These are phyloP conservation scores for Lachnellula cervina DNA, from an alignment of 2,329 filamentous ascomycete species.

Conservation along the genomic window DNA sequence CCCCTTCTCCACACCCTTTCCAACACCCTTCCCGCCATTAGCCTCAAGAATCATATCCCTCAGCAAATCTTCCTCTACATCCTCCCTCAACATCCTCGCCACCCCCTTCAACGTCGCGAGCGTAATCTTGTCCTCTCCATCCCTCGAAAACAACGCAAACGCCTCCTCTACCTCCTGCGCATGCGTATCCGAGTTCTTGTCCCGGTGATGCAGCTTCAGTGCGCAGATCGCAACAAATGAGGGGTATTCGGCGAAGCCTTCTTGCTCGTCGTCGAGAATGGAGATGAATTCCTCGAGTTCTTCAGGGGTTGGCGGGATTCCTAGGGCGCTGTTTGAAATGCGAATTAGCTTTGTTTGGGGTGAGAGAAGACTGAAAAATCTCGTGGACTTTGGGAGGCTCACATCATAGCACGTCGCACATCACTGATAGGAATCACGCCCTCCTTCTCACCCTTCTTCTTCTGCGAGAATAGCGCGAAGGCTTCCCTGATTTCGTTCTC, in stretches of 20 bases:
- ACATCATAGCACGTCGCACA: slow-evolving; percentile 69
- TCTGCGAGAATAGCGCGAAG: slow-evolving; percentile 74
- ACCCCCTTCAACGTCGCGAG: slow-evolving; percentile 73
- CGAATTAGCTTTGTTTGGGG: neutral
- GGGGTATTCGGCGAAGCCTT: slow-evolving; percentile 72
- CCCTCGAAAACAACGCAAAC: slow-evolving; percentile 71
- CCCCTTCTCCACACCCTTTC: slow-evolving; percentile 65
- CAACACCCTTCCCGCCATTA: slow-evolving; percentile 71
- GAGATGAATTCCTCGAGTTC: slow-evolving; percentile 75
- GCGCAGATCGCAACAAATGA: slow-evolving; percentile 86
- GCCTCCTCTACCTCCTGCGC: slow-evolving; percentile 72
- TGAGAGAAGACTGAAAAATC: neutral
- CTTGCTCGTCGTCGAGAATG: slow-evolving; percentile 76
- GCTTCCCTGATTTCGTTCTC: slow-evolving; percentile 90
- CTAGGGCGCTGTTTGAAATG: slow-evolving; percentile 63
- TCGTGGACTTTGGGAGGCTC: neutral
- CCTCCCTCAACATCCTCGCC: slow-evolving; percentile 77
- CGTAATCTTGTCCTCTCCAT: slow-evolving; percentile 61
- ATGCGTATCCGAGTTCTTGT: slow-evolving; percentile 47
- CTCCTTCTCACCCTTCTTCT: slow-evolving; percentile 66
- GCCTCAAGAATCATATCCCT: slow-evolving; percentile 95
- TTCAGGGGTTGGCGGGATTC: slow-evolving; percentile 58
- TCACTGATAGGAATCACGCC: slow-evolving; percentile 42
- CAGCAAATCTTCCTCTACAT: slow-evolving; percentile 75
- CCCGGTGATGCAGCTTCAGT: slow-evolving; percentile 67